These are phyloP conservation scores for Candida frijolesensis DNA, from an alignment of 1,139 yeast genomes.

Conservation along the genomic window DNA sequence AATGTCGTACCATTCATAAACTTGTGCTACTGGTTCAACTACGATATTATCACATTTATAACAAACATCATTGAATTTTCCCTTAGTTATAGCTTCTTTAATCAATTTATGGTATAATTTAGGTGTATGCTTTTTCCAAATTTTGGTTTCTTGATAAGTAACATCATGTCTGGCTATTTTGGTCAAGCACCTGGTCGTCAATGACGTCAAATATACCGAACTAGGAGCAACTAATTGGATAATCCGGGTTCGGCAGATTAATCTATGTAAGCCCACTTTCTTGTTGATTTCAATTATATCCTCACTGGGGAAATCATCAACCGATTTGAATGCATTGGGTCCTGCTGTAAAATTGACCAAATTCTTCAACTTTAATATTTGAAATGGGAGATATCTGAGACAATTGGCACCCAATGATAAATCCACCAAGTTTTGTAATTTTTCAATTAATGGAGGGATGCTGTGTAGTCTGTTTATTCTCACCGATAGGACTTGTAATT, in stretches of 20 bases:
- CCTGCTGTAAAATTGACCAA: constrained; percentile 43
- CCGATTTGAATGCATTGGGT: constrained; percentile 42
- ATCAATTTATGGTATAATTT: constrained; percentile 36
- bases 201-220: constrained; percentile 20
- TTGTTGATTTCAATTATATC: constrained; percentile 28
- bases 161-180: constrained; percentile 44
- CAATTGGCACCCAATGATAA: constrained; percentile 43
- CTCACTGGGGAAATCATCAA: constrained; percentile 19
- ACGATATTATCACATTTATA: constrained; percentile 36
- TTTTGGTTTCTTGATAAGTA: constrained; percentile 45
- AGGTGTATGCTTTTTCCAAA: constrained; percentile 45
- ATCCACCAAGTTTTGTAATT: constrained; percentile 36
- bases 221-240: constrained; percentile 15
- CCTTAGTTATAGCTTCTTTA: constrained; percentile 41
- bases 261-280: constrained; percentile 15
- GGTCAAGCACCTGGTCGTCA: constrained; percentile 38
- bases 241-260: constrained; percentile 27
- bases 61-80: constrained; percentile 40
- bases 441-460: constrained; percentile 40
- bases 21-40: constrained; percentile 47
- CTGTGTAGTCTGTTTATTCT: constrained; percentile 38
- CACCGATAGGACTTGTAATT: constrained; percentile 44
- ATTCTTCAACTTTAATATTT: constrained; percentile 33
- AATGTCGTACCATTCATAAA: constrained; percentile 51
- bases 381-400: constrained; percentile 37